Evolutionary conservation across 108 stramenopile genomes (phyloP).

Genomic region (Cyclotella baltica): DNA sequence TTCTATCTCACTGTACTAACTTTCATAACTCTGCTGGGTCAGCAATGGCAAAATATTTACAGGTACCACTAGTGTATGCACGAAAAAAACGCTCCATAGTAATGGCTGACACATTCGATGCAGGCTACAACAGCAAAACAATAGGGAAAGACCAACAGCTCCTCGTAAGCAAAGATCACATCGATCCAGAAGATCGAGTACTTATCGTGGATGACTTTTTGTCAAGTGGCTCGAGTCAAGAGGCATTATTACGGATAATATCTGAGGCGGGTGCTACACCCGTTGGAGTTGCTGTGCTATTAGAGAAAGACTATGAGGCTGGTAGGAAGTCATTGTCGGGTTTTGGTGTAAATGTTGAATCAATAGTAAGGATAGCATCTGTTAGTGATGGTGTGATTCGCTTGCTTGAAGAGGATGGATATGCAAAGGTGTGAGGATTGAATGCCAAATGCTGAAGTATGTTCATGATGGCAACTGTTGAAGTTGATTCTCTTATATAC

Average conservation of each 20-base stretch:
- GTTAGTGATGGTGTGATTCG: slow-evolving; percentile 80
- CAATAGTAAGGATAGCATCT: slow-evolving; percentile 73
- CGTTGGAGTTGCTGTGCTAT: slow-evolving; percentile 83
- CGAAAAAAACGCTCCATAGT: slow-evolving; percentile 89
- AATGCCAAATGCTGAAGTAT: too few relatives aligned
- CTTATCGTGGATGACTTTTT: slow-evolving; percentile 91
- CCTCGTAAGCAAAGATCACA: slow-evolving; percentile 80
- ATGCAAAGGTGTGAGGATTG: slow-evolving; percentile 59
- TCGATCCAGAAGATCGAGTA: slow-evolving; percentile 83
- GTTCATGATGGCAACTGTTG: too few relatives aligned
- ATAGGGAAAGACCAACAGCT: slow-evolving; percentile 82
- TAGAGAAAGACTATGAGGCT: slow-evolving; percentile 87
- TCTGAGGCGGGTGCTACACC: slow-evolving; percentile 82
- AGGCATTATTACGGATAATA: slow-evolving; percentile 83
- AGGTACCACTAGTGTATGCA: slow-evolving; percentile 89
- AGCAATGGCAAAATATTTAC: slow-evolving; percentile 85
- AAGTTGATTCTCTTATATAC: too few relatives aligned
- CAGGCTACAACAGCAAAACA: slow-evolving; percentile 80
- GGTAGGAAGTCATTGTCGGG: slow-evolving; percentile 83
- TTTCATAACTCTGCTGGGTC: neutral
- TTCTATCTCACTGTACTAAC: neutral
- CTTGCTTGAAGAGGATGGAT: slow-evolving; percentile 84
- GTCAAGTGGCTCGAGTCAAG: slow-evolving; percentile 86
- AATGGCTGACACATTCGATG: slow-evolving; percentile 87
- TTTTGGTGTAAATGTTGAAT: slow-evolving; percentile 78